Evolutionary conservation across 441 rosid genomes (phyloP).

Genomic region (Gossypium trilobum): DNA sequence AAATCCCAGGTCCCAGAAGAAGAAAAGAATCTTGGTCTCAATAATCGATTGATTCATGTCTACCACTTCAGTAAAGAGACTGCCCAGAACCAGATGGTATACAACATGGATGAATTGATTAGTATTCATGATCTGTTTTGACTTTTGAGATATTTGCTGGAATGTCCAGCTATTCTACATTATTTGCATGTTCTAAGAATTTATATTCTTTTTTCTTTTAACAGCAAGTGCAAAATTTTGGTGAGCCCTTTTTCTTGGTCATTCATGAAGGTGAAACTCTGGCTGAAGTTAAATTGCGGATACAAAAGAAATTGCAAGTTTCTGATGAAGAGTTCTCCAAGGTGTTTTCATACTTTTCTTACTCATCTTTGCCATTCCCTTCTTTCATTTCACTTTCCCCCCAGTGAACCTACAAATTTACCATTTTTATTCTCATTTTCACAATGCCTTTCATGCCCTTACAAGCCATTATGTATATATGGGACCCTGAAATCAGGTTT

Average conservation of each 20-base stretch:
- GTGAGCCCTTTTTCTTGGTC: constrained; percentile 94
- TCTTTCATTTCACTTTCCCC: background rate
- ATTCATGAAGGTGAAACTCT: constrained; percentile 86
- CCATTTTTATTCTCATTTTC: background rate
- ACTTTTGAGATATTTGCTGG: constrained; percentile 7
- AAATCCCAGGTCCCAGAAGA: constrained; percentile 79
- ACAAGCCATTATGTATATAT: background rate
- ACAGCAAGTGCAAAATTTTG: constrained; percentile 91
- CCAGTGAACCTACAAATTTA: background rate
- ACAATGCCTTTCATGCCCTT: background rate
- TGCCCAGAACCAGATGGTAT: constrained; percentile 74
- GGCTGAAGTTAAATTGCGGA: constrained; percentile 59
- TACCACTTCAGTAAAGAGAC: constrained; percentile 80
- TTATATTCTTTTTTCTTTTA: constrained; percentile 1
- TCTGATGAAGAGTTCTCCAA: constrained; percentile 84
- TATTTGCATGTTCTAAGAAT: constrained; percentile 1
- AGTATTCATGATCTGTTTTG: constrained; percentile 4
- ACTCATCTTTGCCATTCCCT: background rate
- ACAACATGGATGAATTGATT: constrained; percentile 13
- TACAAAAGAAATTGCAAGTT: constrained; percentile 83
- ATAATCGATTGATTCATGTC: constrained; percentile 83
- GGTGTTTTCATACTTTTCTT: constrained; percentile 29
- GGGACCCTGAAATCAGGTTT: background rate
- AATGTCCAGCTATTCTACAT: background rate
- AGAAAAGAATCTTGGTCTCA: constrained; percentile 78